Evolutionary conservation across 2,329 filamentous ascomycete species (phyloP).

Genomic region (Septoria linicola): DNA sequence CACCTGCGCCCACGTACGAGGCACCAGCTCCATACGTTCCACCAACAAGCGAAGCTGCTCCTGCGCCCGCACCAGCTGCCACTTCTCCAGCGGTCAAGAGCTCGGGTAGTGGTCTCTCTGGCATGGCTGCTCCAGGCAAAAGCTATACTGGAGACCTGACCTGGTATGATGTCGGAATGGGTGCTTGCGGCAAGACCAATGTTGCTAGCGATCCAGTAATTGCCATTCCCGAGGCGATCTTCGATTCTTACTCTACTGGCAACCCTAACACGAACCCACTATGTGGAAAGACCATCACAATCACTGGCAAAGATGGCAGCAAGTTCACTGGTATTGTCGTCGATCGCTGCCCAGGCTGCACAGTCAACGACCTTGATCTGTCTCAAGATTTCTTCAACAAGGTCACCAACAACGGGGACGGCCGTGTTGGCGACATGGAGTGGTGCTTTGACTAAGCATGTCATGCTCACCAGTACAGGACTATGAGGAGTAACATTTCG

Average conservation of each 20-base stretch:
- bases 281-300: slow-evolving; percentile 68
- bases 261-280: slow-evolving; percentile 65
- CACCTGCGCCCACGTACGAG: slow-evolving; percentile 23
- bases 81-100: slow-evolving; percentile 24
- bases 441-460: slow-evolving; percentile 42
- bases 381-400: slow-evolving; percentile 45
- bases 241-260: slow-evolving; percentile 50
- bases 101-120: slow-evolving; percentile 20
- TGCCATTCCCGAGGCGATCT: slow-evolving; percentile 64
- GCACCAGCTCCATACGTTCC: slow-evolving; percentile 25
- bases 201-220: slow-evolving; percentile 61
- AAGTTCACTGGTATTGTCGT: slow-evolving; percentile 59
- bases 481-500: not conserved
- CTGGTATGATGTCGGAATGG: slow-evolving; percentile 68
- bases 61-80: slow-evolving; percentile 23
- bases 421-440: slow-evolving; percentile 45
- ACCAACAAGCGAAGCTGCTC: slow-evolving; percentile 18
- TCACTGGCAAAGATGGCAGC: slow-evolving; percentile 58
- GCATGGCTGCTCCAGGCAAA: slow-evolving; percentile 37
- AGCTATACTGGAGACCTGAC: slow-evolving; percentile 65
- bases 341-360: slow-evolving; percentile 76
- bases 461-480: not conserved
- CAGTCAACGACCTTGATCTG: slow-evolving; percentile 57
- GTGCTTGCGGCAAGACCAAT: slow-evolving; percentile 66
- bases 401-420: slow-evolving; percentile 37